Evolutionary conservation across 139 green algal species (phyloP).

Genomic region (Chlamydomonas asymmetrica): DNA sequence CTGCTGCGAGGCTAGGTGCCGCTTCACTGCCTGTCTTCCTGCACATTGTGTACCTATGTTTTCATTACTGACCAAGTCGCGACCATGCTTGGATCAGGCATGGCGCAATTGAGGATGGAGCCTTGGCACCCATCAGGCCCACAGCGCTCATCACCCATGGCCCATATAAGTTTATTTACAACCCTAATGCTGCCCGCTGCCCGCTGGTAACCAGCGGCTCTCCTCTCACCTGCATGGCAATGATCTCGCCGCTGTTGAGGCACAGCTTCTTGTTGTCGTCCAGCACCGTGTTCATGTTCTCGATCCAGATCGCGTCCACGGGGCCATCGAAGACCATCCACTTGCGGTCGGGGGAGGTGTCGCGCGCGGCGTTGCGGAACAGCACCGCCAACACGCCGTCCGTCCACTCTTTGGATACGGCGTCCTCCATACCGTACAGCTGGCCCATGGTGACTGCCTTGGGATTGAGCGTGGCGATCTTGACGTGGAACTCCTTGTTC

Average conservation of each 20-base stretch:
- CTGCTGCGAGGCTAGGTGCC: no score
- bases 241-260: slow-evolving; percentile 77
- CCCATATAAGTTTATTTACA: no score
- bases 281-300: slow-evolving; percentile 85
- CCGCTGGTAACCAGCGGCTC: no score
- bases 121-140: no score
- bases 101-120: no score
- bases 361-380: slow-evolving; percentile 59
- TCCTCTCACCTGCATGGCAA: slow-evolving; percentile 68
- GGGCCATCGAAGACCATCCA: slow-evolving; percentile 81
- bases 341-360: slow-evolving; percentile 59
- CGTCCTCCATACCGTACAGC: slow-evolving; percentile 80
- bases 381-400: slow-evolving; percentile 76
- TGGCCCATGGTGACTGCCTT: slow-evolving; percentile 77
- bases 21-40: no score
- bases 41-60: no score
- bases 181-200: no score
- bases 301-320: slow-evolving; percentile 85
- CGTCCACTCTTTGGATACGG: slow-evolving; percentile 75
- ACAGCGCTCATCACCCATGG: no score
- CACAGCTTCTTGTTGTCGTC: slow-evolving; percentile 91
- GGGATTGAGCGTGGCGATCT: slow-evolving; percentile 70
- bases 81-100: no score
- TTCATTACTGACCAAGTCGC: no score
- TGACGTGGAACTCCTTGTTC: slow-evolving; percentile 45